Evolutionary conservation across 2,329 filamentous ascomycete species (phyloP), one percentile per base, ranked within the genome.

Genomic region (Penicillium hesseltinei): DNA sequence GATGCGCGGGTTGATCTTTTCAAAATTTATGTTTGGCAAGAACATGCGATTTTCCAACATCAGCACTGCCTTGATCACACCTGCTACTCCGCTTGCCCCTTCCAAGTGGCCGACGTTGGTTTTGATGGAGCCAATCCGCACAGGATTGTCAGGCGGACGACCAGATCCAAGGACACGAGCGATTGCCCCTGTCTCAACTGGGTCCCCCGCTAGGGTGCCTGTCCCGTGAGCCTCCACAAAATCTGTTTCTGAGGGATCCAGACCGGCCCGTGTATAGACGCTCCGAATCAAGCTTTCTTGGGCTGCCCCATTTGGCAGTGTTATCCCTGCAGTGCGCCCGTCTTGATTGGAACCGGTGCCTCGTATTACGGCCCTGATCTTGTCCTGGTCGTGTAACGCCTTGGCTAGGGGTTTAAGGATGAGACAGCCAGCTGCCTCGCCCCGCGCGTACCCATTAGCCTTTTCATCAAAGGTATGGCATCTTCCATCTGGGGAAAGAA

Each of bases 401-500:
- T 76, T 68, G 8, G 66, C 59, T 0, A 81, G 56, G 0, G 69
- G 72, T 59, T 81, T 81, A 10, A 82, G 51, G 0, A 80, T 54
- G 7, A 82, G 35, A 25, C 70, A 65, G 2, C 67, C 75, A 13
- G 76, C 66, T 7, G 75, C 80, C 62, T 82, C 80, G 3, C 78
- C 80, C 13, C 79, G 71, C 0, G 69, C 75, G 57, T 81, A 82
- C 1, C 80, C 80, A 51, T 76, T 72, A 0, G 75, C 78, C 11
- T 68, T 62, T 7, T 70, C 60, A 55, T 80, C 79, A 49, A 75
- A 77, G 2, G 64, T 70, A 25, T 71, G 59, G 31, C 67, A 74
- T 21, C 52, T 60, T 2, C 70, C 67, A 35, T 71, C 67, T 9
- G 67, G 62, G 11, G 67, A 71, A 3, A 73, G 59, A 21, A 73